Base-by-base conservation (phyloP, 2,329 filamentous ascomycete species). In the Phialocephala subalpina region DNA sequence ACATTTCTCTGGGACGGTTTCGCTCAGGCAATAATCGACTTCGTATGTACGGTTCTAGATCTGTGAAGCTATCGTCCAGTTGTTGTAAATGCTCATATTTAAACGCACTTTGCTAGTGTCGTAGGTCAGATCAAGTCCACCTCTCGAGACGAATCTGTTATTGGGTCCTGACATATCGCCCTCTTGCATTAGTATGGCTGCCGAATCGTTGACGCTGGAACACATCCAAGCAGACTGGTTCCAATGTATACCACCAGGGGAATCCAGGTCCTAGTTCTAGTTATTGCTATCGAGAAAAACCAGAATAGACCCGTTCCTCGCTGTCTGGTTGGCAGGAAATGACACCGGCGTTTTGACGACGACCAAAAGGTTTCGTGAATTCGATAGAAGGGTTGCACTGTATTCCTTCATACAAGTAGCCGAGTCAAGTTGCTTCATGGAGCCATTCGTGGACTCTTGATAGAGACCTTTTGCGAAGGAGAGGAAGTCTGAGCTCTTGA, bases 21-120 rank as follows among this genome's bases (percentile, higher is more conserved):
- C 45, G 25, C 55, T 60, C 5, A 66, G 22, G n/a, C 60, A 63
- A 55, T 66, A 55, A 14, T 63, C 25, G 7, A 66, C 57, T 58
- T 42, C 38, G 12, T 42, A 42, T 4, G 38, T 42, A 4, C 3
- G 12, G 14, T 14, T 14, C 12, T 42, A 12, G 38, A 6, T 3
- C 14, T 42, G 38, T 16, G 38, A 42, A 6, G 38, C 38, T 4
- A 42, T 42, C 4, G 38, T 42, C 38, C 38, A 42, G 12, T 42
- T 42, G 18, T 42, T 42, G 38, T 14, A 42, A 3, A 4, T 42
- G 3, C 14, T 42, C 12, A 42, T 4, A 14, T 42, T 42, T n/a
- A 12, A 42, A 3, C 4, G 38, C 38, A 12, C 38, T 42, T 42
- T 42, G 38, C 4, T 14, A n/a, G 18, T 42, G 38, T 42, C 12